Evolutionary conservation across 805 yeast genomes (phyloP).

Genomic region (Candida multigemmis): DNA sequence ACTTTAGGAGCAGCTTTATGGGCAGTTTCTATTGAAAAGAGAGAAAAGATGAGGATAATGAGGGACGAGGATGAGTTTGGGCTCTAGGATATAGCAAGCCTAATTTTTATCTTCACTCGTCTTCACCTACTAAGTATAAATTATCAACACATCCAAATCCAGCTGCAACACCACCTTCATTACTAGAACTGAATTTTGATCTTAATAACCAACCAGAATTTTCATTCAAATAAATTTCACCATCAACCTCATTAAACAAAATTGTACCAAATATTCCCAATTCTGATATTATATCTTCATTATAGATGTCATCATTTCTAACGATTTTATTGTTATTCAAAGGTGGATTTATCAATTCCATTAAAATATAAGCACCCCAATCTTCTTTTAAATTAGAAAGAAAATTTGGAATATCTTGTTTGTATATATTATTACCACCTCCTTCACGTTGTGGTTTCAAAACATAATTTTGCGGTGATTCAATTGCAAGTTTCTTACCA

Average conservation of each 20-base stretch:
- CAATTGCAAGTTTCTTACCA: constrained; percentile 63
- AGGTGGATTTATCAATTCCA: constrained; percentile 88
- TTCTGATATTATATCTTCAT: constrained; percentile 81
- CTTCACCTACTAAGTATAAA: constrained; percentile 34
- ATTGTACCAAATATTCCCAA: constrained; percentile 85
- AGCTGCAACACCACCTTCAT: constrained; percentile 99
- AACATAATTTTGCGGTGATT: constrained; percentile 63
- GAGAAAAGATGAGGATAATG: not conserved
- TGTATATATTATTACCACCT: constrained; percentile 93
- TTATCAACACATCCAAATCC: constrained; percentile 97
- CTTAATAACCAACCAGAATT: constrained; percentile 81
- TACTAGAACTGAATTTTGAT: constrained; percentile 76
- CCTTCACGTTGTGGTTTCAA: constrained; percentile 98
- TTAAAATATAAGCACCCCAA: constrained; percentile 87
- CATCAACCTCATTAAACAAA: constrained; percentile 58
- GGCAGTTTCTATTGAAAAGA: constrained; percentile 34
- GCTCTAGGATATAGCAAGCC: no score
- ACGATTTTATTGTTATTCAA: constrained; percentile 59
- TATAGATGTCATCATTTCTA: constrained; percentile 50
- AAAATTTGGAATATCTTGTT: constrained; percentile 73
- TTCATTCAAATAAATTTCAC: constrained; percentile 51
- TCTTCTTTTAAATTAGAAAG: constrained; percentile 53
- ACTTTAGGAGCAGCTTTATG: constrained; percentile 58
- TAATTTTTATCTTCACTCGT: not conserved
- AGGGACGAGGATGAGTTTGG: constrained; percentile 1